Evolutionary conservation across 2,329 filamentous ascomycete species (phyloP), one percentile per base, ranked within the genome.

Genomic region (Colletotrichum cuscutae): DNA sequence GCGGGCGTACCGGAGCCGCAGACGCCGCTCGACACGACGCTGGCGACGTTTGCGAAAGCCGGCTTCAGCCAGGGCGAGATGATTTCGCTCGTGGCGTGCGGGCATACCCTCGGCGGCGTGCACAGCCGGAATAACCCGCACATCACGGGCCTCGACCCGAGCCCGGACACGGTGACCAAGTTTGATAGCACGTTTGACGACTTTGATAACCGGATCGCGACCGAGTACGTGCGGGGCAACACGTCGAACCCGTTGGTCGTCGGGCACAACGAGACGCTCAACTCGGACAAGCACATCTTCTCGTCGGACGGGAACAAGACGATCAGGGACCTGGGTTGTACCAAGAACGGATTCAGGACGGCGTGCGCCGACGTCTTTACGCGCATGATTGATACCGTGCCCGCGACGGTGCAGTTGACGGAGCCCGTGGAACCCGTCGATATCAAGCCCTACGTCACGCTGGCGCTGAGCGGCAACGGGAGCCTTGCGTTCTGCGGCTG

Each of bases 331-430:
- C 77, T 87, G 76, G 80, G 81, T 4, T 77, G 82, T 58, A 76
- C 79, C 5, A 77, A 82, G 57, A 75, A 75, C 9, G 78, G 77
- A 3, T 87, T 87, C 76, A 78, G 81, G 28, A 78, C 73, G n/a
- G 77, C 72, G 22, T 83, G 81, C 53, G 72, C 76, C 1, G 68
- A 76, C 19, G 66, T 81, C 19, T 78, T 83, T 13, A 74, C 72
- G 19, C 77, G 77, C 13, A 83, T 83, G 81, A 79, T 83, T 56
- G 77, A 83, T 59, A 82, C 81, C 1, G 81, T 83, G 0, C 80
- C 81, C 0, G 68, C 74, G 24, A 72, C 30, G 0, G 80, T 82
- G 35, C 71, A 74, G 8, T 76, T 83, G 6, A 77, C 77, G 7
- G 77, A 80, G 1, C 76, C 77, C 22, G 75, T 82, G 4, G 76